Base-by-base conservation (phyloP, 257 asterid genomes). In the Haberlea rhodopensis region DNA sequence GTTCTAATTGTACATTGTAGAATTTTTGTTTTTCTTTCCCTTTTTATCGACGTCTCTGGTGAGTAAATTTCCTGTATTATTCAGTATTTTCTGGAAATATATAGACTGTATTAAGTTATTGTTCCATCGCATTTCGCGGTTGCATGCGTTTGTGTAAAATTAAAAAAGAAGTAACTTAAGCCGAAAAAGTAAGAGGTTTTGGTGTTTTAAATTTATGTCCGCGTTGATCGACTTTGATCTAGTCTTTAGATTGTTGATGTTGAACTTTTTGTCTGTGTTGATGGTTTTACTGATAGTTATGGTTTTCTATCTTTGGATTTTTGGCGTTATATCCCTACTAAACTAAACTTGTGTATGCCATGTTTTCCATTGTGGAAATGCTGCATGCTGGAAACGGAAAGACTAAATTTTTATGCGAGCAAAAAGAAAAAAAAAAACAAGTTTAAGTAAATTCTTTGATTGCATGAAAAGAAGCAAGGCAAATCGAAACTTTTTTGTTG, bases 1-100 rank as follows among this genome's bases (percentile, higher is more conserved):
- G 34, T 26, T 3, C n/a, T 16, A 31, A 29, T 15, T 21, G 4
- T 23, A 1, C 34, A 16, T 28, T 8, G 25, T 18, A 58, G 5
- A 15, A 49, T 46, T 24, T 48, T 29, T 13, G 3, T 10, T 9
- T 9, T 28, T 20, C 15, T 11, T 64, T 27, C 20, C 9, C 24
- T 22, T 10, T 16, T 46, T 24, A 48, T 9, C 78, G 63, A 48
- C 68, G 13, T 51, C 56, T 45, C 77, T 37, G 79, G 84, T 79
- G 74, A 73, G 84, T 57, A 1, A 16, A 25, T 61, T 7, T 63
- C 62, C 24, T 25, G 31, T 61, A 23, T 20, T 54, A n/a, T 43
- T 67, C 4, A 13, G 29, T 9, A 55, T 24, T 57, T 24, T 23
- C 20, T 2, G 4, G 32, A 25, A 51, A 18, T n/a, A 11, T 25